A percentile compares a stretch with the other conserved stretches of the same genome.
Conservation (phyloP, 768 basidiomycete genomes). For the Serendipita vermifera region DNA sequence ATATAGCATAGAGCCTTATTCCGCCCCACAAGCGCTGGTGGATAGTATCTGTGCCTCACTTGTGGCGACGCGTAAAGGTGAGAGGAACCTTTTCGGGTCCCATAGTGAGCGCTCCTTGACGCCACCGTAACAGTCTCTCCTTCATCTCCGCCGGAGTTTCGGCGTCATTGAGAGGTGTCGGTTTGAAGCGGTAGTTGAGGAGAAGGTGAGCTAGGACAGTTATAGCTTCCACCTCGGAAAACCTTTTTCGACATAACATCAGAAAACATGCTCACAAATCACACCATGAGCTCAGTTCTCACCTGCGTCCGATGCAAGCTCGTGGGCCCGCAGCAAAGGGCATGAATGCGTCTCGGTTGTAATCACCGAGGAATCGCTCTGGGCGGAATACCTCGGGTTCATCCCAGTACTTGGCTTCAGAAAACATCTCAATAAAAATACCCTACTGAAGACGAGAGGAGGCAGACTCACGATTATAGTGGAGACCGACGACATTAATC, state of each 20-base stretch:
- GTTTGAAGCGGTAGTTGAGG: not conserved
- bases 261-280: too few relatives aligned
- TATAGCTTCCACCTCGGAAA: not conserved
- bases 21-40: too few relatives aligned
- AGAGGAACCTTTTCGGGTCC: not conserved
- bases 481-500: constrained; percentile 4
- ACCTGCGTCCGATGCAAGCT: constrained; percentile 14
- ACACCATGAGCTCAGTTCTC: too few relatives aligned
- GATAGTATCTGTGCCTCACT: too few relatives aligned
- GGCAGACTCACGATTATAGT: constrained; percentile 10
- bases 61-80: not conserved
- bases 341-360: not conserved
- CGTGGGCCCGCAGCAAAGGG: constrained; percentile 8
- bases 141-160: not conserved
- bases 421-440: too few relatives aligned
- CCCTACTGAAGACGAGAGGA: not conserved
- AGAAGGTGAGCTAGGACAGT: not conserved
- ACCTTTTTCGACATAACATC: not conserved
- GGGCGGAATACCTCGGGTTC: not conserved
- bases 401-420: not conserved
- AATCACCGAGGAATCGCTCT: not conserved
- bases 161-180: not conserved
- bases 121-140: not conserved
- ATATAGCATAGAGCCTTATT: too few relatives aligned
- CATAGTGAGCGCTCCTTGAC: not conserved